phyloP scores from a whole-genome alignment of 148 eudicot species.

The Diospyros kaki region DNA sequence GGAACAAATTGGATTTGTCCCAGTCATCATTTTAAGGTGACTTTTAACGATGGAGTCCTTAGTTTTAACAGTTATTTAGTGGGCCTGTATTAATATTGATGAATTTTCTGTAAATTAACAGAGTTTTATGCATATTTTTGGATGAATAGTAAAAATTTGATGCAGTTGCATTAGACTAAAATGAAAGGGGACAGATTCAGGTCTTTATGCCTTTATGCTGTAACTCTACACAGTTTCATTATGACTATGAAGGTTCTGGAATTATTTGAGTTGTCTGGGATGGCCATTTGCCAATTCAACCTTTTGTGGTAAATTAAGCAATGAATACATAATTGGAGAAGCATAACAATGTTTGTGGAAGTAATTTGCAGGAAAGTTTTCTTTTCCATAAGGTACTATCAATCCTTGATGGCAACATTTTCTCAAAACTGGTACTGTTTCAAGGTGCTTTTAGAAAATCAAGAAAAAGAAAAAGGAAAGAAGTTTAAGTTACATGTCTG shows the following conservation, averaged over 20 bases:
- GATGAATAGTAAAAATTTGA: neutral
- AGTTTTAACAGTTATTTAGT: neutral
- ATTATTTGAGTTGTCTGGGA: neutral
- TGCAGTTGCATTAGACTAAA: neutral
- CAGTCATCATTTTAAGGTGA: neutral
- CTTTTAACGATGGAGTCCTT: neutral
- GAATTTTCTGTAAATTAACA: neutral
- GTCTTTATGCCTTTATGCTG: neutral
- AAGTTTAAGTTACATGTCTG: too few species aligned
- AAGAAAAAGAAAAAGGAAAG: too few species aligned
- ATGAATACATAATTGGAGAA: neutral
- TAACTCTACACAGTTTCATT: neutral
- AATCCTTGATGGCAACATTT: neutral
- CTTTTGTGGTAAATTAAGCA: constrained; percentile 1
- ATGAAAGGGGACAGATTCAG: neutral
- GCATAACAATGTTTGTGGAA: neutral
- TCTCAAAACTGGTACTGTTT: neutral
- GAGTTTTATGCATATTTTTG: neutral
- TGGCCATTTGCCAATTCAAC: neutral
- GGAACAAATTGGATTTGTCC: neutral
- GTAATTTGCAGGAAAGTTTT: neutral
- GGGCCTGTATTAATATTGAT: neutral
- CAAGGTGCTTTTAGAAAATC: too few species aligned
- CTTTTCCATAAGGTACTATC: neutral
- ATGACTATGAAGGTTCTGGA: neutral